Evolutionary conservation across 495 filamentous ascomycete genomes (phyloP), one percentile per base, ranked within the genome.

Genomic region (Penicillium fimorum): DNA sequence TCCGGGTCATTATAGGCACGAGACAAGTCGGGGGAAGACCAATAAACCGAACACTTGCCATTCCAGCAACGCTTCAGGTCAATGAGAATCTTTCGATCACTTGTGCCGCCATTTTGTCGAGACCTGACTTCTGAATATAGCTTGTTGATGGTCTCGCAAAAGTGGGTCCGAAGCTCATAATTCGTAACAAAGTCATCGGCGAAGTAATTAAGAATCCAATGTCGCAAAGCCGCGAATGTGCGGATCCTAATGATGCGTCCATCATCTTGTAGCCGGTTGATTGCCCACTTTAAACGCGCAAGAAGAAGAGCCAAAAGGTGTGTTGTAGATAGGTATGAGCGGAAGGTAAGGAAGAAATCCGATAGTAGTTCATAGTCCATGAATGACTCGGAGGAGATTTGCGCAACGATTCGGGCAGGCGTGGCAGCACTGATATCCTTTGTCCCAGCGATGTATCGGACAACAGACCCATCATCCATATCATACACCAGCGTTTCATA

Each of bases 181-280:
- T 92, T 85, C n/a, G 87, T 80, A 18, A 95, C 84, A 68, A 96
- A 99, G 68, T 99, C 94, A 70, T 97, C 95, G 24, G 88, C 80
- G 64, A 97, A 97, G 67, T 97, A 99, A 65, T 99, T 99, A 59
- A 99, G 73, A 55, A 99, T 92, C 94, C 94, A 99, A 68, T 99
- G 94, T 57, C 94, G 87, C 35, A 97, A 80, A 24, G 95, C 94
- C 22, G 96, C 95, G 75, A 99, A 99, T 0, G 92, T 94, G 46
- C 94, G 86, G 46, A 99, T 95, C 47, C 91, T 82, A 18, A 99
- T 95, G 27, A 97, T 88, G 60, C 89, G 86, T 11, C 94, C 95
- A 56, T 86, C 86, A 63, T 97, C 90, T 63, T 96, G 91, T 35
- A 81, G 71, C 45, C 89, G 82, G 50, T 83, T 81, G 55, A 97